Conservation (phyloP, 805 yeast species). For the Tetrapisispora pingtungensis region DNA sequence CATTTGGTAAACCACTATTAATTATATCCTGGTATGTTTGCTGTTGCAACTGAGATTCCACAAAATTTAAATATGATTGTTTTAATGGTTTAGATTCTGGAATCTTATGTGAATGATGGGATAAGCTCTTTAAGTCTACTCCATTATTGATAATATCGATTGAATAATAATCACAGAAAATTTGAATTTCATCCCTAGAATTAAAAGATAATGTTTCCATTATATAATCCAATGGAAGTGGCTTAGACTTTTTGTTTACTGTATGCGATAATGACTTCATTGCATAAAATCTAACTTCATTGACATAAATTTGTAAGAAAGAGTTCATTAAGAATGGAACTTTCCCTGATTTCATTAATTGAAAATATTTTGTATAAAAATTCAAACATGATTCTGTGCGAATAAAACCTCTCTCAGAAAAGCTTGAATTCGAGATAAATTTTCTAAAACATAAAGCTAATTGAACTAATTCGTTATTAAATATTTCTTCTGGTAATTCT, state of each 20-base stretch:
- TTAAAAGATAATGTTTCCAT: slow-evolving; percentile 57
- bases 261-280: slow-evolving; percentile 55
- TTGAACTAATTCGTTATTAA: slow-evolving; percentile 49
- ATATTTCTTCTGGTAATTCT: slow-evolving; percentile 47
- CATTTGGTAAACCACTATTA: slow-evolving; percentile 29
- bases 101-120: slow-evolving; percentile 29
- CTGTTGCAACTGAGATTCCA: slow-evolving; percentile 33
- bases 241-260: slow-evolving; percentile 61
- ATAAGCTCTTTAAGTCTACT: slow-evolving; percentile 37
- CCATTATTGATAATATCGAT: slow-evolving; percentile 35
- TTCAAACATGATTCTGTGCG: slow-evolving; percentile 50
- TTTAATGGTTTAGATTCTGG: slow-evolving; percentile 35
- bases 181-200: slow-evolving; percentile 38
- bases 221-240: slow-evolving; percentile 43
- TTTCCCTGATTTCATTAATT: slow-evolving; percentile 37
- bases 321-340: slow-evolving; percentile 66
- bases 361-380: slow-evolving; percentile 55
- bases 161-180: slow-evolving; percentile 56
- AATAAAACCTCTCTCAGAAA: slow-evolving; percentile 43
- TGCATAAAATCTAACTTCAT: slow-evolving; percentile 68
- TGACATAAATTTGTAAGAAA: slow-evolving; percentile 67
- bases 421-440: slow-evolving; percentile 52
- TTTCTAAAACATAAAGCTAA: slow-evolving; percentile 63
- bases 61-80: slow-evolving; percentile 37
- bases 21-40: slow-evolving; percentile 30